Base-by-base conservation (phyloP, 2,329 filamentous ascomycete species). In the Trichoderma sp. region DNA sequence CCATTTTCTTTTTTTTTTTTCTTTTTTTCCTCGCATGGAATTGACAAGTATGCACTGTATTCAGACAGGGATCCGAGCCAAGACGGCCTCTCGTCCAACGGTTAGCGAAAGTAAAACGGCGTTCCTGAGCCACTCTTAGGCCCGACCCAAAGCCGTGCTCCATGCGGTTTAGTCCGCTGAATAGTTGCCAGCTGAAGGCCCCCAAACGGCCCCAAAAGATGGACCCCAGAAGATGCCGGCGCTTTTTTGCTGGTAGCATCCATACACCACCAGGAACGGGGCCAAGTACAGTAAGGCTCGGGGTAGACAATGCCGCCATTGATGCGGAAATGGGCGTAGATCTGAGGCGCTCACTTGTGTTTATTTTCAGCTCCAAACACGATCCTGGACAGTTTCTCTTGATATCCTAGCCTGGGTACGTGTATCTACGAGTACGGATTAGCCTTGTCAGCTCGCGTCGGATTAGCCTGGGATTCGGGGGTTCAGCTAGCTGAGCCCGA, bases 151-250 rank as follows among this genome's bases (percentile, higher is more conserved):
- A 24, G 26, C 52, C 55, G 51, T 34, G 37, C 61, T 56, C 1
- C 26, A 56, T 65, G 24, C 49, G 52, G 61, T 21, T 11, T 65
- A 65, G 61, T 16, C 14, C 11, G 3, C 11, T 65, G n/a, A 24
- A 65, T 46, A 56, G 61, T 56, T 26, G 51, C 51, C 26, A 65
- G 61, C 61, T 65, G 61, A 65, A 56, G 18, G 34, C 59, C 59
- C 59, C 39, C 58, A 59, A 43, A 43, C 18, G 39, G 5, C 39
- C 39, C 39, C 39, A n/a, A 43, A 43, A 18, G 37, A 39, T 34
- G 32, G 32, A 4, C 32, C 32, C 37, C 37, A 18, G 6, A 43
- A 43, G 39, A 4, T n/a, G 37, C 58, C 26, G 58, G 37, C 58
- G 37, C 58, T 46, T 3, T 39, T n/a, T 43, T n/a, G 37, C n/a